Conservation (phyloP, 2,329 filamentous ascomycete genomes). For the Neofusicoccum sp. region DNA sequence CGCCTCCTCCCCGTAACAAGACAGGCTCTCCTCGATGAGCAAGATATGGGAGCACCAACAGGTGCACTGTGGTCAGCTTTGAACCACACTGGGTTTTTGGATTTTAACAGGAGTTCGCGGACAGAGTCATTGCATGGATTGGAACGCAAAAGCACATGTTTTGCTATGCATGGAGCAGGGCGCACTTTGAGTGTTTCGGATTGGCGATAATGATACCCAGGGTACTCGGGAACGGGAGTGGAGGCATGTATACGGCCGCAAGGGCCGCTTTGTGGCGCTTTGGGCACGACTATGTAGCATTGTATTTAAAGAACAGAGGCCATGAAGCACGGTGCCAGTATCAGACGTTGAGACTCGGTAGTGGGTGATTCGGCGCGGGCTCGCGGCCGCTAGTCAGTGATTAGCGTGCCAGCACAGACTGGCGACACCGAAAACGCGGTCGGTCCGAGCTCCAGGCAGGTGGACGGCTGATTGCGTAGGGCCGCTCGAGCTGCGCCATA, state of each 20-base stretch:
- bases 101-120: slow-evolving; percentile 8
- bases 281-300: background rate
- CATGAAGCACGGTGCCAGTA: background rate
- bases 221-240: slow-evolving; percentile 7
- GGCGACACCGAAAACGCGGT: slow-evolving; percentile 5
- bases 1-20: background rate
- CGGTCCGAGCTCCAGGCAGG: slow-evolving; percentile 12
- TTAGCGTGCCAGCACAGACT: slow-evolving; percentile 3
- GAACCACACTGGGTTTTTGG: background rate
- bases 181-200: slow-evolving; percentile 8
- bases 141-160: slow-evolving; percentile 11
- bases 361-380: background rate
- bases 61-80: too few relatives aligned
- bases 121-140: slow-evolving; percentile 3
- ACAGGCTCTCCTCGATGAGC: background rate
- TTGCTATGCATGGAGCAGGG: slow-evolving; percentile 9
- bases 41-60: too few relatives aligned
- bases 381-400: background rate
- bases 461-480: slow-evolving; percentile 16
- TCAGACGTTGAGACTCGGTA: background rate
- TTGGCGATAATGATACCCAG: slow-evolving; percentile 14
- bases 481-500: slow-evolving; percentile 13
- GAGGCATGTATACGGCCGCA: background rate
- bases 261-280: background rate
- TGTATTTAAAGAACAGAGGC: background rate